phyloP scores from a whole-genome alignment of 179 eudicot species.

The Spergularia azorica region DNA sequence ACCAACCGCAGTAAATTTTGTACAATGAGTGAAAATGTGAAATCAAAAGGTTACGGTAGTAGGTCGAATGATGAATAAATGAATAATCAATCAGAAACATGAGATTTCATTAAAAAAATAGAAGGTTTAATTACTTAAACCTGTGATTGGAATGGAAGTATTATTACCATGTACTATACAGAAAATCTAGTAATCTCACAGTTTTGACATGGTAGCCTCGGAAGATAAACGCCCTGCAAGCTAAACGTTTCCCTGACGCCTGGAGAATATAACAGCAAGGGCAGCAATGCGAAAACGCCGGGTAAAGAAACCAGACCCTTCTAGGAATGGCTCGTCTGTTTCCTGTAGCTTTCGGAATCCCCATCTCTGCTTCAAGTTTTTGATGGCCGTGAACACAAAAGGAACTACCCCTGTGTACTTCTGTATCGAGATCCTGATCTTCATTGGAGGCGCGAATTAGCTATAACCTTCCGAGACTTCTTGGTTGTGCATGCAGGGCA shows the following conservation, averaged over 20 bases:
- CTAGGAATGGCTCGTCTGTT: not conserved
- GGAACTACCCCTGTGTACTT: conserved; percentile 29
- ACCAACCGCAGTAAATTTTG: no score
- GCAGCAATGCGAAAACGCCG: conserved; percentile 7
- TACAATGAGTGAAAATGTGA: no score
- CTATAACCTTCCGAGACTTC: not conserved
- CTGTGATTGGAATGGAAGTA: not conserved
- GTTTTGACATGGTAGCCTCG: not conserved
- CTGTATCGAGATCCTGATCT: conserved; percentile 12
- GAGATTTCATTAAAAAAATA: no score
- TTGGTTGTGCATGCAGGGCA: not conserved
- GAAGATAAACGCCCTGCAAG: not conserved
- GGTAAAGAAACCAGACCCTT: conserved; percentile 7
- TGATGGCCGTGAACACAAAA: conserved; percentile 17
- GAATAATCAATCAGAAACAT: no score
- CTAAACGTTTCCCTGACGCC: conserved; percentile 7
- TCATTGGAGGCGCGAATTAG: not conserved
- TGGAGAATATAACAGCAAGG: conserved; percentile 13
- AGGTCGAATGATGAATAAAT: no score
- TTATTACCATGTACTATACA: not conserved
- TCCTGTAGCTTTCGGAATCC: conserved; percentile 14
- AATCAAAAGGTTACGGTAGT: no score
- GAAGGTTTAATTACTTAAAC: no score
- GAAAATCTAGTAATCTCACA: not conserved
- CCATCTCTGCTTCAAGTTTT: conserved; percentile 7